phyloP scores from a whole-genome alignment of 331 rosid genomes.

The Quercus lobata region DNA sequence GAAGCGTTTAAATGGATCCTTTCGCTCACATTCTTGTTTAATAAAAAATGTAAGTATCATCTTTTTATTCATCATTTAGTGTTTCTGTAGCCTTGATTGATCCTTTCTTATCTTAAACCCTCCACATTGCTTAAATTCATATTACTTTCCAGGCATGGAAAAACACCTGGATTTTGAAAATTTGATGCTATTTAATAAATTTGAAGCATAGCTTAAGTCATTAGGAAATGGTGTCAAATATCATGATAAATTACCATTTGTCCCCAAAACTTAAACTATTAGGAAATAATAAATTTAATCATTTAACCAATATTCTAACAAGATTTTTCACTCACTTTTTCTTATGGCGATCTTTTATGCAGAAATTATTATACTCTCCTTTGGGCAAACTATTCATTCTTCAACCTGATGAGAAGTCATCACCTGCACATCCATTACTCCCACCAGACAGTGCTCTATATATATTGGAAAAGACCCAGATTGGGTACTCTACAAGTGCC shows the following conservation, averaged over 20 bases:
- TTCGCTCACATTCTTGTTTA: slow-evolving; percentile 75
- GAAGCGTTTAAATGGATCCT: slow-evolving; percentile 66
- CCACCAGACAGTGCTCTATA: slow-evolving; percentile 62
- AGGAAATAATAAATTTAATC: too few species aligned
- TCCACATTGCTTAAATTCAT: not conserved
- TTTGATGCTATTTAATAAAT: not conserved
- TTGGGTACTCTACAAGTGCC: slow-evolving; percentile 51
- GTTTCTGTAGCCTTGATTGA: not conserved
- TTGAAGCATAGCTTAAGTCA: not conserved
- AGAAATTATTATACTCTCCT: slow-evolving; percentile 83
- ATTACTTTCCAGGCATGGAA: not conserved
- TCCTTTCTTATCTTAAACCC: not conserved
- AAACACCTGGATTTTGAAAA: not conserved
- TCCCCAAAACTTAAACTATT: too few species aligned
- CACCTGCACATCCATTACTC: slow-evolving; percentile 84
- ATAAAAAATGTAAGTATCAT: slow-evolving; percentile 40
- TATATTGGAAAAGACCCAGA: slow-evolving; percentile 45
- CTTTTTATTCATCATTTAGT: not conserved
- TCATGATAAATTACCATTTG: too few species aligned
- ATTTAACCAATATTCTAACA: too few species aligned
- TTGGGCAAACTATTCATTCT: slow-evolving; percentile 72
- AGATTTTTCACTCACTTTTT: not conserved
- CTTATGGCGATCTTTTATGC: slow-evolving; percentile 20
- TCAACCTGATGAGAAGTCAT: slow-evolving; percentile 74
- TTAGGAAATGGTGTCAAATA: too few species aligned